Evolutionary conservation across 1,139 yeast genomes (phyloP).

Genomic region (Sugiyamaella sp.): DNA sequence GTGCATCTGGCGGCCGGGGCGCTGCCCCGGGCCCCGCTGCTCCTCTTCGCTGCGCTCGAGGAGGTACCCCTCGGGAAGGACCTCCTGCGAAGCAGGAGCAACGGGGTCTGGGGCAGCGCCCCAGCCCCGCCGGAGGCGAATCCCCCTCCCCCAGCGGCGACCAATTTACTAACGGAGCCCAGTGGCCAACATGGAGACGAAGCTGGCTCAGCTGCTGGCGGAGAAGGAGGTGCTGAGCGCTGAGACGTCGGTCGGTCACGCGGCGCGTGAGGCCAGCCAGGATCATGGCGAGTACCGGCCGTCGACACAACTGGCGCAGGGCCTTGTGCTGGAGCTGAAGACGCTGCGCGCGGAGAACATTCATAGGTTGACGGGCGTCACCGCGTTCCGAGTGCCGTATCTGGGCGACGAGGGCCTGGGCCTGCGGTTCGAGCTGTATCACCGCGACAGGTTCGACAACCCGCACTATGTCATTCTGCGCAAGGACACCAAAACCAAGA

Average conservation of each 20-base stretch:
- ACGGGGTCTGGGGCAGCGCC: not conserved
- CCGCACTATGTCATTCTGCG: slow-evolving; percentile 34
- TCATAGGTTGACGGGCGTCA: slow-evolving; percentile 33
- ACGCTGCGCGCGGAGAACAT: slow-evolving; percentile 30
- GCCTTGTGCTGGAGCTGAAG: slow-evolving; percentile 17
- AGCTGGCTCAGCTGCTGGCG: slow-evolving; percentile 4
- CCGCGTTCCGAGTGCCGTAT: slow-evolving; percentile 31
- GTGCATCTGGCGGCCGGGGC: too few relatives aligned
- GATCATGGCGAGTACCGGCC: not conserved
- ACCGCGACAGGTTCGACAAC: slow-evolving; percentile 25
- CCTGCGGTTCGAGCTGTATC: slow-evolving; percentile 32
- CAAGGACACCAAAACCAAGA: slow-evolving; percentile 20
- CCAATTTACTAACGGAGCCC: slow-evolving; percentile 5
- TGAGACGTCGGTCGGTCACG: not conserved
- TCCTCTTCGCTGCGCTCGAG: too few relatives aligned
- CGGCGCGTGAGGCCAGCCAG: not conserved
- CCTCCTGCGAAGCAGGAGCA: too few relatives aligned
- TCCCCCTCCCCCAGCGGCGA: too few relatives aligned
- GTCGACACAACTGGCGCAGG: not conserved
- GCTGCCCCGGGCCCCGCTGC: too few relatives aligned
- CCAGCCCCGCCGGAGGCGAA: too few relatives aligned
- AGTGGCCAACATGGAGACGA: slow-evolving; percentile 13
- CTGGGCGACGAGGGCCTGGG: slow-evolving; percentile 31
- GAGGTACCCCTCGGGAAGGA: too few relatives aligned
- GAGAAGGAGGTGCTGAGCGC: slow-evolving; percentile 3